Base-by-base conservation (phyloP, 768 basidiomycete genomes). In the Agrocybe pediades region DNA sequence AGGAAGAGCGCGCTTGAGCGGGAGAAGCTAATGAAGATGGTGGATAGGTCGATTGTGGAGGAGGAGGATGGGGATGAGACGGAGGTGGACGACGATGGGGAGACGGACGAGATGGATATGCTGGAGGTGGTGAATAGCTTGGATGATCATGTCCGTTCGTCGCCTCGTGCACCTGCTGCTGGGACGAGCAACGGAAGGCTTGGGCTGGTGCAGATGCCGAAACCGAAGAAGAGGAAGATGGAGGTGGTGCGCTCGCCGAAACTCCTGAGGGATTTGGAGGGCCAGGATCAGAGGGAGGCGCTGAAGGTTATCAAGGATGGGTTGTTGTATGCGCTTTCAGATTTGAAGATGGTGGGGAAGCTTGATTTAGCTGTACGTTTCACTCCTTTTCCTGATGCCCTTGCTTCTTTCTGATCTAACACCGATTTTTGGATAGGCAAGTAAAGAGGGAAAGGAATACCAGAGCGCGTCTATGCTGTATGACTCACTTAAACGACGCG, bases 381-480 rank as follows among this genome's bases (percentile, higher is more conserved):
- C 9, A 41, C 9, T 24, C 42, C 41, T 41, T 13, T 43, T n/a
- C 13, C 29, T 36, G 7, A 27, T 23, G 16, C 26, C 13, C 2
- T 36, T 16, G 19, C 17, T 40, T 33, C n/a, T 36, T 48, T 25
- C 23, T 51, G 13, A 42, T n/a, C 11, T 33, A 16, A 21, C 21
- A 13, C 15, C 21, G 24, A 23, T 17, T 17, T 13, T 8, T 24
- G 21, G 23, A 2, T 23, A 55, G 52, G 39, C 20, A 4, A 19
- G 47, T 42, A 40, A 29, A 19, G 23, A 48, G 1, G 53, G 46
- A 7, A 52, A 50, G 9, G 68, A 72, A 53, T 73, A 68, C 24
- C 71, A 69, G 52, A 64, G 56, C 4, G 70, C 72, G 9, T 55
- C 55, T 3, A 61, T 59, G 2, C 63, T 72, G 29, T 72, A 71